phyloP scores from a whole-genome alignment of 2,329 filamentous ascomycete genomes.

The Aspergillus versicolor region DNA sequence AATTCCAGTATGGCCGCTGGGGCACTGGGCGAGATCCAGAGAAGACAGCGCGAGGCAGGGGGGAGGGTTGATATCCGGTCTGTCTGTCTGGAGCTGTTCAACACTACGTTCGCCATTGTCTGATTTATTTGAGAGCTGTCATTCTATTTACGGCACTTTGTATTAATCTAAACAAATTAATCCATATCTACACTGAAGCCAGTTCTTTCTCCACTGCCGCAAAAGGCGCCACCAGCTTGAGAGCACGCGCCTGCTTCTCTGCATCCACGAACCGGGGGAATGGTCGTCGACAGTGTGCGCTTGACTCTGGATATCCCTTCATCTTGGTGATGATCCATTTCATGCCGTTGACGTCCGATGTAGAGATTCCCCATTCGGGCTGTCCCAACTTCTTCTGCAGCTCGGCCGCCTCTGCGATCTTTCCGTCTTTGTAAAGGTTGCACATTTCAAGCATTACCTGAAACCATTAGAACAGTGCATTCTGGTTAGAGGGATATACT shows the following conservation, averaged over 20 bases:
- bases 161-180: too few species aligned
- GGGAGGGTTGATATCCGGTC: background rate
- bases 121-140: background rate
- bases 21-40: background rate
- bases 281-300: slow-evolving; percentile 54
- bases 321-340: slow-evolving; percentile 60
- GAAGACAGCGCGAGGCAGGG: background rate
- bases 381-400: slow-evolving; percentile 53
- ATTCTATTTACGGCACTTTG: too few species aligned
- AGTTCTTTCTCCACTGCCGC: too few species aligned
- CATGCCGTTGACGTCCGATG: slow-evolving; percentile 61
- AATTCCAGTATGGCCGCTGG: background rate
- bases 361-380: slow-evolving; percentile 58
- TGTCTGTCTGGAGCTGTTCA: background rate
- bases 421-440: slow-evolving; percentile 50
- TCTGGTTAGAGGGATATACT: background rate
- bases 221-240: background rate
- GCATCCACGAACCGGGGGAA: slow-evolving; percentile 51
- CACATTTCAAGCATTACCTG: slow-evolving; percentile 50
- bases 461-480: background rate
- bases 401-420: slow-evolving; percentile 48
- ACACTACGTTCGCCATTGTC: slow-evolving; percentile 1
- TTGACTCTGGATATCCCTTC: slow-evolving; percentile 52
- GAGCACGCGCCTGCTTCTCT: slow-evolving; percentile 37
- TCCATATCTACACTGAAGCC: too few species aligned